Base-by-base conservation (phyloP, 306 rosid genomes). In the Crotalaria pallida region DNA sequence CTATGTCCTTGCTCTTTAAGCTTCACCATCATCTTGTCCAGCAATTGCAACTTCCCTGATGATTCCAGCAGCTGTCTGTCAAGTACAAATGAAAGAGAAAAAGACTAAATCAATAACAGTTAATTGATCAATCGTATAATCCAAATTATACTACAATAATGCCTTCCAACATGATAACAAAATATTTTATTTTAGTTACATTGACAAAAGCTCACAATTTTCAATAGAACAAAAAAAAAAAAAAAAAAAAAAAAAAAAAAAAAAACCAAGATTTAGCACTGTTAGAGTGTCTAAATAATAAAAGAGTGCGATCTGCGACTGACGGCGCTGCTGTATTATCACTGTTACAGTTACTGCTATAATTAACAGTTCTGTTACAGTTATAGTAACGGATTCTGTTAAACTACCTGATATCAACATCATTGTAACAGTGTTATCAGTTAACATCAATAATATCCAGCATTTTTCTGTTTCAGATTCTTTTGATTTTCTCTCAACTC, bases 21-120 rank as follows among this genome's bases (percentile, higher is more conserved):
- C 75, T 83, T 95, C 74, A 89, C 96, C 97, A 95, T 84, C 99
- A 95, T 86, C 84, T 95, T 95, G 86, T 95, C 96, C 84, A 95
- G 80, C 72, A 95, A 88, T 52, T 91, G 96, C 88, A 95, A 67
- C 84, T 95, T 95, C 71, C 99, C 99, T 19, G 99, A 95, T 75
- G 99, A 45, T 77, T 95, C 99, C 77, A 95, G 22, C n/a, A 91
- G 89, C 69, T 91, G 99, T 69, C 99, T 95, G 87, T 68, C 80
- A 77, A 51, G 58, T 38, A 63, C 68, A 79, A 73, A 67, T 23
- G 56, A 69, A 78, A 70, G 40, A 41, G 18, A 17, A 51, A 45
- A 65, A 33, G 51, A 48, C 36, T 47, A 18, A 24, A 36, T 38
- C n/a, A 63, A 56, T 45, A 60, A 49, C 7, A 59, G 43, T 40